These are phyloP conservation scores for Hyaloscypha bicolor DNA, from an alignment of 495 filamentous ascomycete species.

Conservation along the genomic window DNA sequence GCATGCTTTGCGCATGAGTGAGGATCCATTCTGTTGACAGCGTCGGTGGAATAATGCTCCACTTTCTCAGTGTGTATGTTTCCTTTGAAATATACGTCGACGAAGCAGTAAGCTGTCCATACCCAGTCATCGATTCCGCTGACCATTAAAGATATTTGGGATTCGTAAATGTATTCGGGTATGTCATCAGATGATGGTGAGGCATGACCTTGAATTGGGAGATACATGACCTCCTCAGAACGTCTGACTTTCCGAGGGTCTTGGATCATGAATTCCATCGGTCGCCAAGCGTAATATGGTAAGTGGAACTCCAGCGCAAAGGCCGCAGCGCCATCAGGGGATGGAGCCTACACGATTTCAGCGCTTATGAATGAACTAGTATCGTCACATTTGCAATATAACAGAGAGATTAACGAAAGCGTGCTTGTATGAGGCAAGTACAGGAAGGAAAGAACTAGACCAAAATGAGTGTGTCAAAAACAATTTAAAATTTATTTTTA, in stretches of 20 bases:
- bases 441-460: no score
- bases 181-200: neutral
- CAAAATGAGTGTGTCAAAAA: neutral
- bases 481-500: no score
- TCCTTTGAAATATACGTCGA: constrained; percentile 14
- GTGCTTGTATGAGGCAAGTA: no score
- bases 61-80: neutral
- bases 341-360: neutral
- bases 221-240: neutral
- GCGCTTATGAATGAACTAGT: neutral
- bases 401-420: neutral
- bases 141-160: constrained; percentile 13
- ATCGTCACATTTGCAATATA: neutral
- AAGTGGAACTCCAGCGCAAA: constrained; percentile 16
- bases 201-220: neutral
- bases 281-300: constrained; percentile 11
- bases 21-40: neutral
- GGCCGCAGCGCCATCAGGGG: neutral
- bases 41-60: neutral
- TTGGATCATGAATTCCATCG: neutral
- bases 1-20: constrained; percentile 1
- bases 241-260: neutral
- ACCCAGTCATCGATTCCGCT: constrained; percentile 11
- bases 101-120: constrained; percentile 13
- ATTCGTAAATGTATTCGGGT: constrained; percentile 6